Percentiles rank a stretch among this genome's conserved stretches.
phyloP scores from a whole-genome alignment of 2,329 filamentous ascomycete species.

The Calonectria naviculata region DNA sequence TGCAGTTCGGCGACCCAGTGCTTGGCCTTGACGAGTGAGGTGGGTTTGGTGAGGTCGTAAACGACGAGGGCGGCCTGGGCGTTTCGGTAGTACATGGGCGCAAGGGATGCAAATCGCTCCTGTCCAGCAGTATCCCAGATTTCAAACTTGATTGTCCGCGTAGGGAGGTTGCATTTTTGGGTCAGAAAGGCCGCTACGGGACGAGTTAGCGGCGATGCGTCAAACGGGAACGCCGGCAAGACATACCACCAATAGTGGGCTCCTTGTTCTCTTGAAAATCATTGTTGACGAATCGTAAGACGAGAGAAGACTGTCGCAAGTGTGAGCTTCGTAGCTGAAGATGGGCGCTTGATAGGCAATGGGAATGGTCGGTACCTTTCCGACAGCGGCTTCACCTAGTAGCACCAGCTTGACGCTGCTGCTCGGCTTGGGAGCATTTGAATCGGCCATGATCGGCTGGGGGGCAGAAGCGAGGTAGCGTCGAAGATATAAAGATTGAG shows the following conservation, averaged over 20 bases:
- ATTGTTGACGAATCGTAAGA: slow-evolving; percentile 98
- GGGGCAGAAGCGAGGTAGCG: slow-evolving; percentile 7
- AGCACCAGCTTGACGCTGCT: slow-evolving; percentile 99
- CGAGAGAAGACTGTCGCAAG: slow-evolving; percentile 83
- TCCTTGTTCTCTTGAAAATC: slow-evolving; percentile 99
- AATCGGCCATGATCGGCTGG: slow-evolving; percentile 52
- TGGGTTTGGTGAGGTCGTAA: slow-evolving; percentile 98
- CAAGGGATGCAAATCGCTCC: slow-evolving; percentile 95
- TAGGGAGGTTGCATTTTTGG: slow-evolving; percentile 97
- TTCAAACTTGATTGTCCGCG: slow-evolving; percentile 90
- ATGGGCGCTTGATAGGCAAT: neutral
- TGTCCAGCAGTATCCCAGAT: slow-evolving; percentile 99
- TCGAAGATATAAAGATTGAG: neutral
- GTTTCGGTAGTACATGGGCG: slow-evolving; percentile 99
- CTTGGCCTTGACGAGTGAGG: slow-evolving; percentile 94
- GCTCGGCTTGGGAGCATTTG: slow-evolving; percentile 87
- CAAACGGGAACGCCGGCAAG: slow-evolving; percentile 24
- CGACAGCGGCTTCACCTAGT: slow-evolving; percentile 95
- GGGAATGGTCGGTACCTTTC: slow-evolving; percentile 78
- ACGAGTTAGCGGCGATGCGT: slow-evolving; percentile 26
- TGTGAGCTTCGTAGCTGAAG: slow-evolving; percentile 38
- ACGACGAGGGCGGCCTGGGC: slow-evolving; percentile 97
- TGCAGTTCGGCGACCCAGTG: slow-evolving; percentile 99
- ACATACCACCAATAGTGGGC: slow-evolving; percentile 94
- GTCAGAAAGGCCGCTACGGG: slow-evolving; percentile 90